A percentile compares a stretch with the other conserved stretches of the same genome.
These are phyloP conservation scores for Podaxis sp. DNA, from an alignment of 768 basidiomycete genomes.

Conservation along the genomic window DNA sequence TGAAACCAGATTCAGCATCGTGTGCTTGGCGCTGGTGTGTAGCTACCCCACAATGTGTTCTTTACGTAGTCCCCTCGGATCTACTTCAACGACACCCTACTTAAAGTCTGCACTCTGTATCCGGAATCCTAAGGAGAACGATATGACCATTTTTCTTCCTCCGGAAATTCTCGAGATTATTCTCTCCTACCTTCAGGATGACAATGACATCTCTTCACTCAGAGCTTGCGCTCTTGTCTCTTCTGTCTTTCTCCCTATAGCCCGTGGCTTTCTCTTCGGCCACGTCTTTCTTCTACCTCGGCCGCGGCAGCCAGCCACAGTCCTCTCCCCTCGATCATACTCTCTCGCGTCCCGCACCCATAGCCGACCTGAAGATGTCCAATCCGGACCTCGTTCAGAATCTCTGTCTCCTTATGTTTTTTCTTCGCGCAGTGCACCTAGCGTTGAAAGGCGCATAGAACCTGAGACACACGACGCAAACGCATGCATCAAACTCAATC, in stretches of 20 bases:
- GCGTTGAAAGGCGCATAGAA: not conserved
- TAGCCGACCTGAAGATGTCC: no score
- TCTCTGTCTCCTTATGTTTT: not conserved
- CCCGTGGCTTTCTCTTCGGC: constrained; percentile 1
- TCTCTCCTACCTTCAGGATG: not conserved
- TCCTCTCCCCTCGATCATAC: not conserved
- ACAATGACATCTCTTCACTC: not conserved
- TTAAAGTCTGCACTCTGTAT: not conserved
- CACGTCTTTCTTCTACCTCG: constrained; percentile 6
- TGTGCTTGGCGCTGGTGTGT: not conserved
- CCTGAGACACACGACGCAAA: not conserved
- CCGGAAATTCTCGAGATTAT: not conserved
- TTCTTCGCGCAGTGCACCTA: not conserved
- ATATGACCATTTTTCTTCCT: not conserved
- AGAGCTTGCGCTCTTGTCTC: constrained; percentile 4
- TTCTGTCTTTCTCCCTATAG: not conserved
- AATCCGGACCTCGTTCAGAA: not conserved
- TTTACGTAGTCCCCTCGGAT: not conserved
- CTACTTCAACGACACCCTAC: not conserved
- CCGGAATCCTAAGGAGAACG: not conserved
- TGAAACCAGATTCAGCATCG: not conserved
- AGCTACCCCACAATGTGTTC: not conserved
- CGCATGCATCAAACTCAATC: not conserved
- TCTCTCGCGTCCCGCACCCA: not conserved
- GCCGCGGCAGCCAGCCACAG: not conserved